Evolutionary conservation across 1,284 basidiomycete genomes (phyloP), one percentile per base, ranked within the genome.

Genomic region (Cutaneotrichosporon mucoides): DNA sequence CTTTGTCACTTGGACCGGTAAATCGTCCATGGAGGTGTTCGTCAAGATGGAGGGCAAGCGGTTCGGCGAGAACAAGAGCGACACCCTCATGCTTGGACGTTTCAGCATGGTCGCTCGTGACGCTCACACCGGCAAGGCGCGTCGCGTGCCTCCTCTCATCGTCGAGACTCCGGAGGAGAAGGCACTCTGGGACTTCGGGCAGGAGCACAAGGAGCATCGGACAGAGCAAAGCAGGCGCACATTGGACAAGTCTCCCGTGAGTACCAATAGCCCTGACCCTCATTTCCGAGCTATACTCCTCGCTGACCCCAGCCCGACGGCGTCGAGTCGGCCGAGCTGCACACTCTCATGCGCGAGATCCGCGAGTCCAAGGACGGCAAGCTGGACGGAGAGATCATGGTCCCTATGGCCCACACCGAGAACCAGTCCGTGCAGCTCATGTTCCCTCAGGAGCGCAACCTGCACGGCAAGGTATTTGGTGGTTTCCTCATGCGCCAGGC

Each of bases 41-140:
- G 86, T 91, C 40, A 88, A 87, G 70, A 88, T 90, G 86, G 88
- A 90, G 70, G 85, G 15, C 70, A 87, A 42, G 79, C 81, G 41
- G 69, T 71, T 35, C 75, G 79, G 36, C 78, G 75, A 76, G 5
- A 53, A 56, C 5, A 80, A 85, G 65, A 89, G 55, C 86, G 88
- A 87, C 69, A 65, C 80, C 60, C 55, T 68, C 38, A 62, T 66
- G 68, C 60, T 73, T 15, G 86, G 86, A 34, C 81, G 86, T 11
- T 88, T 91, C 76, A 86, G 86, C 0, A 91, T 91, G 89, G 89
- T 91, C 5, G 89, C 88, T 70, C 81, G 88, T 62, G 86, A 90
- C 70, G 83, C 86, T 2, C 75, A 76, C 45, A 88, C 87, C 0
- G 84, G 86, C 66, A 83, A 82, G 59, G 85, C 88, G 0, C 80